phyloP scores from a whole-genome alignment of 2,329 filamentous ascomycete species.

The Colletotrichum sp. region DNA sequence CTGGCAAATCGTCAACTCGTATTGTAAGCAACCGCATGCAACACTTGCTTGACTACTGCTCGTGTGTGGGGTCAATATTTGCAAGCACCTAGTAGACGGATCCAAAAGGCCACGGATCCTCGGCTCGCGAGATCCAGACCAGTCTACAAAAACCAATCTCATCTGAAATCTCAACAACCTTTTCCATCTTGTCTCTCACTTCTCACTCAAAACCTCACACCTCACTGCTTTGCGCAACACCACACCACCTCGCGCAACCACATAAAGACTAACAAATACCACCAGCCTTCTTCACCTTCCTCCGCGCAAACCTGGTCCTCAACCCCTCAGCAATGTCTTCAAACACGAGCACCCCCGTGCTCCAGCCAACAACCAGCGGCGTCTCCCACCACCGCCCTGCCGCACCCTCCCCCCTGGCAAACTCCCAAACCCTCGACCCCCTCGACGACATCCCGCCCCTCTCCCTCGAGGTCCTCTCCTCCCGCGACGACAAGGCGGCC shows the following conservation, averaged over 20 bases:
- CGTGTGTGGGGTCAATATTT: constrained; percentile 21
- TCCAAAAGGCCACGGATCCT: neutral
- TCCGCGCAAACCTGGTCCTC: constrained; percentile 81
- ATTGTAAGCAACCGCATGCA: neutral
- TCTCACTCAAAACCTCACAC: neutral
- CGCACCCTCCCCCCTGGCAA: constrained; percentile 40
- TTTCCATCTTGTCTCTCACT: neutral
- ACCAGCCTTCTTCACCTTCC: constrained; percentile 81
- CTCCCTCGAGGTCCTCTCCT: constrained; percentile 61
- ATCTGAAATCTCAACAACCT: constrained; percentile 6
- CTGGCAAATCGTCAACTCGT: neutral
- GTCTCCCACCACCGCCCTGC: constrained; percentile 38
- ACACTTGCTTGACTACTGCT: constrained; percentile 14
- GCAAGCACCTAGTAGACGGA: neutral
- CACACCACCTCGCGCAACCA: neutral
- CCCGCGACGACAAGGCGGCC: constrained; percentile 65
- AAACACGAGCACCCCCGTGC: constrained; percentile 67
- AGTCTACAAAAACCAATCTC: neutral
- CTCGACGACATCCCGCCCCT: constrained; percentile 66
- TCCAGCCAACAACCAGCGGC: constrained; percentile 48
- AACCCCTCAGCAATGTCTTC: constrained; percentile 66
- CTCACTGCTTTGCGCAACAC: neutral
- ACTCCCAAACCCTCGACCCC: constrained; percentile 41
- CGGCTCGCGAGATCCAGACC: neutral
- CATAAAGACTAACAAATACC: constrained; percentile 15